Base-by-base conservation (phyloP, 116 monocot species). In the Phalaenopsis hybrid region DNA sequence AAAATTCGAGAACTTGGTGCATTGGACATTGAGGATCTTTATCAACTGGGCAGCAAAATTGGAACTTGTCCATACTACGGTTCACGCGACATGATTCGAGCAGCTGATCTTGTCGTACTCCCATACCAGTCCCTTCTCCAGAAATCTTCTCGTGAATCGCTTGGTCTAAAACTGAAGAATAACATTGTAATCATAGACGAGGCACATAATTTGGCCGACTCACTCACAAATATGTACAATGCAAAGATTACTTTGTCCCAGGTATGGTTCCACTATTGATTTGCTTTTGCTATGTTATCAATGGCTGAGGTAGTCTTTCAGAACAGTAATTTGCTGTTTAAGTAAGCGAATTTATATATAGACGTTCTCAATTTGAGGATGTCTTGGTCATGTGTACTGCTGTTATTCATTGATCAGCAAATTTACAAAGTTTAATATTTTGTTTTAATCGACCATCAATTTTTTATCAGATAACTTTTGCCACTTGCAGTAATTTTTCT, bases 11-110 rank as follows among this genome's bases (percentile, higher is more conserved):
- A 91, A 16, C 84, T 87, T 77, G 89, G 84, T 51, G 88, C 91
- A 72, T 79, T 92, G 80, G 98, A 99, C 80, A 99, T 99, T 72
- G 98, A 99, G 79, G 95, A 99, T 86, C 93, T 99, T 65, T 81
- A 87, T 33, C 86, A 90, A 31, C 81, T 95, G 79, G 98, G 98
- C 76, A 93, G 31, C 17, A 92, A 84, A 80, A 83, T 87, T 44
- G 98, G 98, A 72, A 92, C 87, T 0, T 99, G 98, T 74, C 95
- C 98, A 25, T 99, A 99, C 65, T 99, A 99, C 89, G 93, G 92
- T 58, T 78, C 93, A 77, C 89, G 98, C n/a, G 87, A 89, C 57
- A 85, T 95, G 89, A 88, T 95, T 81, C 86, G 80, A 10, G 80
- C 84, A 81, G 87, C 92, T 82, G 90, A 99, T 58, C 78, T 99